Base-by-base conservation (phyloP, 805 yeast genomes). In the Sugiyamaella americana region DNA sequence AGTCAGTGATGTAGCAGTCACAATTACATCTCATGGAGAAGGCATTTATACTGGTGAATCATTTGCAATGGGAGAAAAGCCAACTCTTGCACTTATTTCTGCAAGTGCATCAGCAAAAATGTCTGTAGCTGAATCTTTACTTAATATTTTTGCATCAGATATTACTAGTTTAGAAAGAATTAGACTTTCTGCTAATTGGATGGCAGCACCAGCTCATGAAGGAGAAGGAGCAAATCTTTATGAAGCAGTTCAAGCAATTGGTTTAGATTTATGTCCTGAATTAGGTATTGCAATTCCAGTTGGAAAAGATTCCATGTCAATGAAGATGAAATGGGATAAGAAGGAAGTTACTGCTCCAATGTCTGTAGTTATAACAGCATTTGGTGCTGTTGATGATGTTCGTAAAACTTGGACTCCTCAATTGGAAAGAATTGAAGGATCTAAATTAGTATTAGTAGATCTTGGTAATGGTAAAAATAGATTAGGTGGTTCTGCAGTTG, bases 271-370 rank as follows among this genome's bases (percentile, higher is more conserved):
- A 58, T 93, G 98, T 69, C 97, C 98, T 19, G 91, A 78, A 50
- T 75, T 93, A 55, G 97, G 95, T 38, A 70, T 93, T 51, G 75
- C 94, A 18, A 87, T 93, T 49, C 99, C 99, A 11, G 99, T 93
- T 32, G 99, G 99, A 56, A 93, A 93, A 70, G 99, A 93, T 67
- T 88, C 97, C 30, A 88, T 93, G 96, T 88, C 98, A 19, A 91
- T 93, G 98, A 87, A 88, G 71, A 93, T 93, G 98, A 82, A 84
- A 60, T 93, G 99, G 99, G 69, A 60, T 44, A 48, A 59, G 36
- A 86, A 83, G 59, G 95, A 87, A 66, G 98, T 93, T 37, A 81
- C 93, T 51, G 87, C 97, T n/a, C 99, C 99, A 41, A 72, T 93
- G 62, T 84, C 97, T 10, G 77, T 91, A 58, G 84, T 86, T 41